Evolutionary conservation across 176 grass and related monocot genomes (phyloP).

Genomic region (Elaeis guineensis): DNA sequence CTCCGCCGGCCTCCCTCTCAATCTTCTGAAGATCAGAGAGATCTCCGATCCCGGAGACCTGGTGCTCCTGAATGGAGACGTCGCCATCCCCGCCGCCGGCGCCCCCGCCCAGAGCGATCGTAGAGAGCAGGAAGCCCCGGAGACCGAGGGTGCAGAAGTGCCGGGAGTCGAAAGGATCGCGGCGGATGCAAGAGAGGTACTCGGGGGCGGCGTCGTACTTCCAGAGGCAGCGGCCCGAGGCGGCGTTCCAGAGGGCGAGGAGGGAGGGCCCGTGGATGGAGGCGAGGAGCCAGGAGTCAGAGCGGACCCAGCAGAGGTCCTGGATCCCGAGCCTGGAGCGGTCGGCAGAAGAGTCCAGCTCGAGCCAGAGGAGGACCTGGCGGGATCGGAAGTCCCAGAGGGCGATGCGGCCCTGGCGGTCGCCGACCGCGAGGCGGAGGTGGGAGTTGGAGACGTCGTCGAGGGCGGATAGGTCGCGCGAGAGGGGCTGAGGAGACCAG

Average conservation of each 20-base stretch:
- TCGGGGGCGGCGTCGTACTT: constrained; percentile 88
- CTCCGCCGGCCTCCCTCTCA: constrained; percentile 48
- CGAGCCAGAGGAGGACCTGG: constrained; percentile 62
- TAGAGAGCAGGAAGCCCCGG: constrained; percentile 70
- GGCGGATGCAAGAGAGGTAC: constrained; percentile 82
- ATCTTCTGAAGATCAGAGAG: constrained; percentile 61
- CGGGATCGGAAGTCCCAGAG: constrained; percentile 73
- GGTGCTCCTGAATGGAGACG: constrained; percentile 76
- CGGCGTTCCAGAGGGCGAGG: constrained; percentile 71
- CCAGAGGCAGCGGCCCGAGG: constrained; percentile 57
- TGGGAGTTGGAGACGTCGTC: constrained; percentile 47
- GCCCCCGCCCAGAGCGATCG: constrained; percentile 26
- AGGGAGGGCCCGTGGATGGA: constrained; percentile 81
- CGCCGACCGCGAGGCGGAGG: constrained; percentile 66
- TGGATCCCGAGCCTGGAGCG: constrained; percentile 49
- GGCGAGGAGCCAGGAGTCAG: constrained; percentile 70
- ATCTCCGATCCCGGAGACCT: constrained; percentile 36
- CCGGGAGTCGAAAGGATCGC: constrained; percentile 74
- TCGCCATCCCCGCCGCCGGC: constrained; percentile 27
- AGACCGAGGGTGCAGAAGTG: constrained; percentile 81
- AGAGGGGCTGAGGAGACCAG: constrained; percentile 37
- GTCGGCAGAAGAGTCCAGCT: constrained; percentile 44
- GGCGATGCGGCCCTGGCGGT: constrained; percentile 84
- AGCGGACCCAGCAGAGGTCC: constrained; percentile 92
- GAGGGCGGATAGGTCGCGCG: constrained; percentile 22